phyloP scores from a whole-genome alignment of 1,139 yeast species.

The Maudiozyma humilis region DNA sequence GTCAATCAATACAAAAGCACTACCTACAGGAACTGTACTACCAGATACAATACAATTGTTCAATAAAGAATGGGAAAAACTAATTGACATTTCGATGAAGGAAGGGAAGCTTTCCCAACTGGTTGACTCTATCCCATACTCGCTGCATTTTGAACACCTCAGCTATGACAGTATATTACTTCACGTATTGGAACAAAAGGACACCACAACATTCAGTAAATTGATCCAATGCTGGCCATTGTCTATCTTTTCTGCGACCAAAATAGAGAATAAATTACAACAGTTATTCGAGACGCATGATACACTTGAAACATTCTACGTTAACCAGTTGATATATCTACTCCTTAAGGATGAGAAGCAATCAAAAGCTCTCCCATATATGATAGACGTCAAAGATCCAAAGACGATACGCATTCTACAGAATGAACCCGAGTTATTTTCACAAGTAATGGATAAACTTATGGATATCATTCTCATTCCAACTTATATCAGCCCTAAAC shows the following conservation, averaged over 20 bases:
- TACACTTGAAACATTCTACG: slow-evolving; percentile 29
- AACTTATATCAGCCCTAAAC: slow-evolving; percentile 7
- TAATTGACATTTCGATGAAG: slow-evolving; percentile 50
- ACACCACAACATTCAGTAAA: slow-evolving; percentile 35
- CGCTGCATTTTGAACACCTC: slow-evolving; percentile 33
- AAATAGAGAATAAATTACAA: slow-evolving; percentile 43
- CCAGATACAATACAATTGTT: neutral
- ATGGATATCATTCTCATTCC: slow-evolving; percentile 48
- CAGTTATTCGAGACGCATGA: slow-evolving; percentile 27
- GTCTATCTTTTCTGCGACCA: slow-evolving; percentile 43
- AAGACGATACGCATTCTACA: slow-evolving; percentile 51
- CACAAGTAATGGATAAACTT: slow-evolving; percentile 40
- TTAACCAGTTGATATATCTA: slow-evolving; percentile 47
- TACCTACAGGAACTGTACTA: neutral
- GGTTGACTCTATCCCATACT: slow-evolving; percentile 47
- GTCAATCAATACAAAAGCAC: neutral
- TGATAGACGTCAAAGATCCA: slow-evolving; percentile 47
- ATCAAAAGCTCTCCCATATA: slow-evolving; percentile 53
- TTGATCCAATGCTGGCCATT: slow-evolving; percentile 53
- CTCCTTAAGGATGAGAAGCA: slow-evolving; percentile 55
- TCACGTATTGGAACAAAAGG: slow-evolving; percentile 38
- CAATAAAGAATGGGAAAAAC: slow-evolving; percentile 54
- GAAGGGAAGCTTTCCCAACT: slow-evolving; percentile 42
- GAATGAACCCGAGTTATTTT: slow-evolving; percentile 48
- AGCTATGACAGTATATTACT: slow-evolving; percentile 48